These are phyloP conservation scores for Trichophaea hybrida DNA, from an alignment of 2,329 filamentous ascomycete genomes.

Conservation along the genomic window DNA sequence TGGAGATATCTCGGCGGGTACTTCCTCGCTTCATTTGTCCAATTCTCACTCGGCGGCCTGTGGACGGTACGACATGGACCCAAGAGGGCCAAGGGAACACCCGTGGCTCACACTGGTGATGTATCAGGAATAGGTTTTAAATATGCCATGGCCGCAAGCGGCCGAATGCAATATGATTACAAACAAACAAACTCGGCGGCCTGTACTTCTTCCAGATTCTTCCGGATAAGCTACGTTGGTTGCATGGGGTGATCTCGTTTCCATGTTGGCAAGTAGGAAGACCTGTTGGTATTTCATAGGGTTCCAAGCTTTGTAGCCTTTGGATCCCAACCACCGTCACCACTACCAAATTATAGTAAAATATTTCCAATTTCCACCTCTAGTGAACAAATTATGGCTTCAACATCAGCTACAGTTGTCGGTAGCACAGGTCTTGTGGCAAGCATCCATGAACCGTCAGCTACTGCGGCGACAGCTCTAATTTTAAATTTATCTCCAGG, in stretches of 20 bases:
- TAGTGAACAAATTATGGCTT: background rate
- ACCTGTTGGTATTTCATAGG: background rate
- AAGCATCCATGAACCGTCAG: background rate
- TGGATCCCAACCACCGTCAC: background rate
- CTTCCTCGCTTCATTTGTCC: no score
- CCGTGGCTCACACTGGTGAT: no score
- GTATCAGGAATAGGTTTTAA: no score
- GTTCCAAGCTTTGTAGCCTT: background rate
- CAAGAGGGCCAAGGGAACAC: no score
- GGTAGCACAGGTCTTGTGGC: slow-evolving; percentile 50
- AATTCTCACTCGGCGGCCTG: no score
- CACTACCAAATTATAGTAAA: background rate
- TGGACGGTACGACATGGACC: no score
- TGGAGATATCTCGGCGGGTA: no score
- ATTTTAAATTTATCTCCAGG: slow-evolving; percentile 34
- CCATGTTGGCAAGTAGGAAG: background rate
- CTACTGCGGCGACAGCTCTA: background rate
- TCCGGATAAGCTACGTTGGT: background rate
- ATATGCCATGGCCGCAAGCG: no score
- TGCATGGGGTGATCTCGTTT: background rate
- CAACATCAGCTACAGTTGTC: slow-evolving; percentile 39
- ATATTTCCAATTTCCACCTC: background rate
- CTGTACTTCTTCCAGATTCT: no score
- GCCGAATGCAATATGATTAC: no score
- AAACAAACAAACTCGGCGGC: no score